Conservation (phyloP, 306 rosid genomes). For the Oemleria cerasiformis region DNA sequence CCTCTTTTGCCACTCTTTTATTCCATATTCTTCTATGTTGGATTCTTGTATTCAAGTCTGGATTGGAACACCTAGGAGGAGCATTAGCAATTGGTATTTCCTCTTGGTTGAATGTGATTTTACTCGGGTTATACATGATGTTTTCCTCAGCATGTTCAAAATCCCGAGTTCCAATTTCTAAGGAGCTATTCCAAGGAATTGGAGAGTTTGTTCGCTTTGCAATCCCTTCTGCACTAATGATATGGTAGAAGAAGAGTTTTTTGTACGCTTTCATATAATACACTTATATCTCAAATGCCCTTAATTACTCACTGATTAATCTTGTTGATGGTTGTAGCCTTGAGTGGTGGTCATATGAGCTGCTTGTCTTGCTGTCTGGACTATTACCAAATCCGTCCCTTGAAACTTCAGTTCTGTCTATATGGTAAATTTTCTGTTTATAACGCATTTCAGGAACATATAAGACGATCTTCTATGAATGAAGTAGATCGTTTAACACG, state of each 20-base stretch:
- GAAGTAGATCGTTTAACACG: too few relatives aligned
- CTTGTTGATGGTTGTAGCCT: slow-evolving; percentile 29
- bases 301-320: too few relatives aligned
- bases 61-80: slow-evolving; percentile 43
- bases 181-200: slow-evolving; percentile 41
- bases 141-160: slow-evolving; percentile 50
- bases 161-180: slow-evolving; percentile 43
- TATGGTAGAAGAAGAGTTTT: too few relatives aligned
- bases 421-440: slow-evolving; percentile 29
- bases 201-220: slow-evolving; percentile 50
- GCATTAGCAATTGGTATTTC: slow-evolving; percentile 52
- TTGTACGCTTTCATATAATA: too few relatives aligned
- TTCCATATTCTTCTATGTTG: slow-evolving; percentile 48
- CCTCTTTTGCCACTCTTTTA: slow-evolving; percentile 27
- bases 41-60: slow-evolving; percentile 46
- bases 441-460: neutral
- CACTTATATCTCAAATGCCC: too few relatives aligned
- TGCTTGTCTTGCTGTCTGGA: slow-evolving; percentile 49
- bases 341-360: slow-evolving; percentile 63
- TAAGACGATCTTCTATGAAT: neutral
- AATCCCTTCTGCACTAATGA: slow-evolving; percentile 55
- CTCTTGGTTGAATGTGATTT: slow-evolving; percentile 44
- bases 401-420: too few relatives aligned
- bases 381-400: slow-evolving; percentile 62
- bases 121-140: slow-evolving; percentile 45